Evolutionary conservation across 2,329 filamentous ascomycete genomes (phyloP), one percentile per base, ranked within the genome.

Genomic region (Botrytis tulipae): DNA sequence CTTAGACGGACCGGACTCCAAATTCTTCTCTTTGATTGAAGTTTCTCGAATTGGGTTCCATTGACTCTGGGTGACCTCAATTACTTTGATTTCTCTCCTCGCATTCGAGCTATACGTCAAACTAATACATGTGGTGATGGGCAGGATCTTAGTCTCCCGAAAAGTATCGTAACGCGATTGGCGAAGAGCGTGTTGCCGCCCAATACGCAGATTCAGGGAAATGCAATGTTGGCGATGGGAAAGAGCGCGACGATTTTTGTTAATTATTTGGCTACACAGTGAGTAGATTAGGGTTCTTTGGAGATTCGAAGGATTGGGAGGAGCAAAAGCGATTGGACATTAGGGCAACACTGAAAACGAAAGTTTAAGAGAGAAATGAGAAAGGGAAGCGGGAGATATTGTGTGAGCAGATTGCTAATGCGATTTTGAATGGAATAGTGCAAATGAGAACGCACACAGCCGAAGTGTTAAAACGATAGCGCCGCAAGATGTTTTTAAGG

Each of bases 231-330:
- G 70, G 93, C 93, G 16, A 87, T 96, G 84, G 92, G 89, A 77
- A 95, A 95, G 83, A 92, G 92, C 82, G 91, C 93, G 12, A 95
- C 92, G 1, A 90, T 96, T 0, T 96, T 96, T 80, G 91, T 96
- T 78, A 95, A 89, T 83, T 93, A 95, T 81, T 85, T 96, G 46
- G 91, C 92, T 62, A 87, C 89, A 75, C 88, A 90, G 93, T 95
- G 87, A 72, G 91, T 86, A 35, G 46, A 46, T 40, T 22, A 20
- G 18, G 18, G 46, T 42, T 16, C 57, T 32, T 12, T 40, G 12
- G 3, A 37, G 5, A 18, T 12, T 22, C 14, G 6, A 25, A 14
- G 3, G 8, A 18, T 14, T 67, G 16, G 16, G 16, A n/a, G 20
- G 48, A 16, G 66, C 9, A 57, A 10, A 40, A 10, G 16, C 61